Percentiles rank a stretch among this genome's conserved stretches.
Evolutionary conservation across 2,329 filamentous ascomycete species (phyloP).

Genomic region (Colletotrichum cordylinicola): DNA sequence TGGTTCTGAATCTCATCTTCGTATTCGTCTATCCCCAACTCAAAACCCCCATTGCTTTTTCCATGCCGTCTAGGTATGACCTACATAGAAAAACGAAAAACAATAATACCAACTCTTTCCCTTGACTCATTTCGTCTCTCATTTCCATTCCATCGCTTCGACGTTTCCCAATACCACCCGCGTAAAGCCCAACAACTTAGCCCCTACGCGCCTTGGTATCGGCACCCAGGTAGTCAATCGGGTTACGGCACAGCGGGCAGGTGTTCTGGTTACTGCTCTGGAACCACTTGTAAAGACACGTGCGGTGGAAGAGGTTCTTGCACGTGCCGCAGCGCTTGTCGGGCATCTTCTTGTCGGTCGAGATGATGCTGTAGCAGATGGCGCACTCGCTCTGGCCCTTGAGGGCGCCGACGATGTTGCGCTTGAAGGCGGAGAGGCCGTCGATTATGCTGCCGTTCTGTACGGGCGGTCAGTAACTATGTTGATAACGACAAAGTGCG

Average conservation of each 20-base stretch:
- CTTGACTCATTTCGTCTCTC: neutral
- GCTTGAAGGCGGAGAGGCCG: slow-evolving; percentile 82
- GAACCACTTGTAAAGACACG: slow-evolving; percentile 97
- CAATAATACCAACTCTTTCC: neutral
- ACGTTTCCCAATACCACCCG: neutral
- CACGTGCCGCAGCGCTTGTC: slow-evolving; percentile 93
- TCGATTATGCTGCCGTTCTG: slow-evolving; percentile 86
- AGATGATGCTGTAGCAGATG: slow-evolving; percentile 96
- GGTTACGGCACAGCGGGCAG: slow-evolving; percentile 91
- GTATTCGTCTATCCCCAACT: neutral
- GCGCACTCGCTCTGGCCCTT: slow-evolving; percentile 95
- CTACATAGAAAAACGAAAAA: neutral
- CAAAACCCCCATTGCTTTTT: neutral
- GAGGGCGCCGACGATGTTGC: slow-evolving; percentile 85
- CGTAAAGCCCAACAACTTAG: neutral
- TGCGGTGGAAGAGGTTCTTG: slow-evolving; percentile 90
- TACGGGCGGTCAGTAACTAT: neutral
- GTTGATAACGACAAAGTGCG: neutral
- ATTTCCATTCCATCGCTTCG: neutral
- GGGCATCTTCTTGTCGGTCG: slow-evolving; percentile 85
- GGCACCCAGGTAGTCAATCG: slow-evolving; percentile 68
- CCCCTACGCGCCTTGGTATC: slow-evolving; percentile 34
- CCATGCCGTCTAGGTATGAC: neutral
- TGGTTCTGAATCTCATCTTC: neutral
- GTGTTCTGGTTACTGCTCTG: slow-evolving; percentile 89